Percentiles rank a stretch among this genome's conserved stretches.
phyloP scores from a whole-genome alignment of 441 rosid genomes.

The Breynia disticha region DNA sequence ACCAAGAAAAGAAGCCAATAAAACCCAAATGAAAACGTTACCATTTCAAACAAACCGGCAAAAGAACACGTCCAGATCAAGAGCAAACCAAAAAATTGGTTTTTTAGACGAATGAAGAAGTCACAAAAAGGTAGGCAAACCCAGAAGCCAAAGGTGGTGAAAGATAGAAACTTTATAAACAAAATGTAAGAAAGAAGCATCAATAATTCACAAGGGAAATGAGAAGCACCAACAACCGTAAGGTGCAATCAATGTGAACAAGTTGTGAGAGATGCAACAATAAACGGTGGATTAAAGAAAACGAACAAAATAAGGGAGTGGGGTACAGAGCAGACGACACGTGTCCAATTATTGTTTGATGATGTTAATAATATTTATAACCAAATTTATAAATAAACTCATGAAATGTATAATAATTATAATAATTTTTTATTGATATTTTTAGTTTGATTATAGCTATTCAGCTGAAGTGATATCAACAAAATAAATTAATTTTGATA shows the following conservation, averaged over 20 bases:
- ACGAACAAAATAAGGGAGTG: neutral
- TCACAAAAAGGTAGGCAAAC: neutral
- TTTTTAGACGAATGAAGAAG: neutral
- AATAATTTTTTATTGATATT: neutral
- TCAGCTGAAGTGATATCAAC: no score
- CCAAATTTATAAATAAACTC: no score
- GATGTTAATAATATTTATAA: no score
- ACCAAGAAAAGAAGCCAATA: neutral
- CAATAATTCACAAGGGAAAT: neutral
- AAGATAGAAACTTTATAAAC: neutral
- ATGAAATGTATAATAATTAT: no score
- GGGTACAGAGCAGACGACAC: neutral
- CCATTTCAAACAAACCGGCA: neutral
- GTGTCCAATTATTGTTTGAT: neutral
- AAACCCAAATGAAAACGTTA: neutral
- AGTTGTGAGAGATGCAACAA: neutral
- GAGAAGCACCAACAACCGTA: conserved; percentile 3
- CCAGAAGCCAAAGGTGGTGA: neutral
- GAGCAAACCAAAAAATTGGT: neutral
- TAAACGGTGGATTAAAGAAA: neutral
- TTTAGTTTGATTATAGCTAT: neutral
- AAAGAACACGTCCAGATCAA: neutral
- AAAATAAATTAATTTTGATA: no score
- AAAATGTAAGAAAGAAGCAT: neutral
- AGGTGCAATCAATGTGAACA: conserved; percentile 13